Evolutionary conservation across 139 green algal species (phyloP).

Genomic region (Coccomyxa sp.): DNA sequence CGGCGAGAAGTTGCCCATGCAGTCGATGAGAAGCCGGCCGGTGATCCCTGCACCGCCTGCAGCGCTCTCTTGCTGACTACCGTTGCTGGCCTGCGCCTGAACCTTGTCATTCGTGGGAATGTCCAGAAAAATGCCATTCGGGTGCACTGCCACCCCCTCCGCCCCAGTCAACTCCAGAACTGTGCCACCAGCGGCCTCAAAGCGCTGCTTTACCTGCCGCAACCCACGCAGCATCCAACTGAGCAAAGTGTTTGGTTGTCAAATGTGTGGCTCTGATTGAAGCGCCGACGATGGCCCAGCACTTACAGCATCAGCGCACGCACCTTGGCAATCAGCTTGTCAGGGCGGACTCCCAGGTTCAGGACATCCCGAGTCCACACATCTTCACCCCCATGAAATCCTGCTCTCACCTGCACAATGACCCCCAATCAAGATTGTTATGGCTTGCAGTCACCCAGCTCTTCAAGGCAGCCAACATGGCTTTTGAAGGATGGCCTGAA

Average conservation of each 20-base stretch:
- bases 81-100: neutral
- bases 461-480: neutral
- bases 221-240: neutral
- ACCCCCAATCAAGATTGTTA: too few species aligned
- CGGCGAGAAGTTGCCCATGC: slow-evolving; percentile 85
- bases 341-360: slow-evolving; percentile 85
- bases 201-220: slow-evolving; percentile 34
- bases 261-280: too few species aligned
- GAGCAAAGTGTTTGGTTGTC: too few species aligned
- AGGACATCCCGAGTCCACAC: slow-evolving; percentile 86
- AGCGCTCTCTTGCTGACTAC: neutral
- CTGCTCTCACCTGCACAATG: slow-evolving; percentile 25
- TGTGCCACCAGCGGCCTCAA: slow-evolving; percentile 63
- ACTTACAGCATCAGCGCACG: neutral
- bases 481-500: slow-evolving; percentile 8
- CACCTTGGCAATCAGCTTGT: slow-evolving; percentile 36
- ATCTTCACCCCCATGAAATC: slow-evolving; percentile 46
- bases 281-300: too few species aligned
- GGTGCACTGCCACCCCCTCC: slow-evolving; percentile 47
- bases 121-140: slow-evolving; percentile 50
- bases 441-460: neutral
- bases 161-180: slow-evolving; percentile 63
- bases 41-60: slow-evolving; percentile 23
- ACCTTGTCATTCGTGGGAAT: slow-evolving; percentile 11
- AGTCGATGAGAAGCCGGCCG: slow-evolving; percentile 81